phyloP scores from a whole-genome alignment of 257 asterid species.

The Primulina eburnea region DNA sequence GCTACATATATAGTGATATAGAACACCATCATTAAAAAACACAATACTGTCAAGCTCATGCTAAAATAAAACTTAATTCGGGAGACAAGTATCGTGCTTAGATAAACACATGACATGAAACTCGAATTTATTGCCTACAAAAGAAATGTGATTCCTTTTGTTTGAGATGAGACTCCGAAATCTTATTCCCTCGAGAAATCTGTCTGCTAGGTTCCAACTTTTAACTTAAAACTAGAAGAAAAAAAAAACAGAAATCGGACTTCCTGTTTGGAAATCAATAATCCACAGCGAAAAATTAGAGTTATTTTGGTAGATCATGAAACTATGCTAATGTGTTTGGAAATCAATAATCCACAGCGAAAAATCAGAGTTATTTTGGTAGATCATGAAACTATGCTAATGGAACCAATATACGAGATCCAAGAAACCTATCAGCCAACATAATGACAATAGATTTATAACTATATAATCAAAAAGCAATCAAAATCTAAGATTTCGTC shows the following conservation, averaged over 20 bases:
- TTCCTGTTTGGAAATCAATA: slow-evolving; percentile 3
- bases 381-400: neutral
- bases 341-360: slow-evolving; percentile 17
- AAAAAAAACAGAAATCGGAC: neutral
- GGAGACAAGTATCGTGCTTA: neutral
- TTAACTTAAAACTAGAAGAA: neutral
- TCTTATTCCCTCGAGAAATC: neutral
- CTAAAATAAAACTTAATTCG: too few species aligned
- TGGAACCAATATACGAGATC: neutral
- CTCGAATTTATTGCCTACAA: neutral
- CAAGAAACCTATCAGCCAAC: neutral
- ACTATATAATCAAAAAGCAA: neutral
- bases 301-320: slow-evolving; percentile 5
- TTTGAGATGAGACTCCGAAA: neutral
- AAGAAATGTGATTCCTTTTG: neutral
- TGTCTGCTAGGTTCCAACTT: neutral
- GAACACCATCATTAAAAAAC: neutral
- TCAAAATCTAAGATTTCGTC: slow-evolving; percentile 6
- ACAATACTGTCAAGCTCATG: too few species aligned
- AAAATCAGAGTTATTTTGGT: neutral
- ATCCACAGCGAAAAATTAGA: slow-evolving; percentile 16
- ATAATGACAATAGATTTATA: neutral
- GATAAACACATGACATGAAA: neutral
- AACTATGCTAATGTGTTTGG: too few species aligned
- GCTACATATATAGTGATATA: neutral